Conservation (phyloP, 164 flowering plant species). For the Dillenia suffruticosa region DNA sequence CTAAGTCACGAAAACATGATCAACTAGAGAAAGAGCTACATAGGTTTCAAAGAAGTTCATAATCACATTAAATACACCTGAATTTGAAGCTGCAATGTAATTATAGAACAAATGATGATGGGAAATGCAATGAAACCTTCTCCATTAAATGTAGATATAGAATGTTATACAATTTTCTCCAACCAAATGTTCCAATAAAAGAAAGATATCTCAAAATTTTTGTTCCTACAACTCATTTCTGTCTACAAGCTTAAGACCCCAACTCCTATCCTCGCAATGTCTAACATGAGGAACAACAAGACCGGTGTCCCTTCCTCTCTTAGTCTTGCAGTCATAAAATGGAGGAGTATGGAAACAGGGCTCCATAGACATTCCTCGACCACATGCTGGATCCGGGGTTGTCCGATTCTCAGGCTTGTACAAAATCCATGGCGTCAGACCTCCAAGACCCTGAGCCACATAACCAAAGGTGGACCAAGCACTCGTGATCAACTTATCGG, state of each 20-base stretch:
- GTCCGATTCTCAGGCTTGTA: slow-evolving; percentile 66
- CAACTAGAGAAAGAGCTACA: no score
- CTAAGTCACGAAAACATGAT: no score
- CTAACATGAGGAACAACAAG: slow-evolving; percentile 69
- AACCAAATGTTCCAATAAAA: no score
- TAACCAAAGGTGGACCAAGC: slow-evolving; percentile 92
- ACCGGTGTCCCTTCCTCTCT: slow-evolving; percentile 64
- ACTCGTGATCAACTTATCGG: slow-evolving; percentile 67
- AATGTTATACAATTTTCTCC: no score
- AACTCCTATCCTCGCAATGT: slow-evolving; percentile 85
- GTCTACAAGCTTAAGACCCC: slow-evolving; percentile 78
- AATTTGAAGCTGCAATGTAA: no score
- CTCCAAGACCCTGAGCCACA: slow-evolving; percentile 91
- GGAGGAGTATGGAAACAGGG: slow-evolving; percentile 97
- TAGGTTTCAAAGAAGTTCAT: no score
- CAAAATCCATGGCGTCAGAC: slow-evolving; percentile 78
- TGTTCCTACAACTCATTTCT: slow-evolving; percentile 17
- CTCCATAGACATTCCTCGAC: slow-evolving; percentile 74
- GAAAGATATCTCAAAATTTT: no score
- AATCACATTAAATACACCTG: no score
- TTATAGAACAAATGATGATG: no score
- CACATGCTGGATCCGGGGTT: slow-evolving; percentile 72
- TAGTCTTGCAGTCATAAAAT: slow-evolving; percentile 77
- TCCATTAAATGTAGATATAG: no score
- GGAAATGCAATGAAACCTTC: no score